Percentiles rank a stretch among this genome's conserved stretches.
Conservation (phyloP, 2,329 filamentous ascomycete genomes). For the Thielaviopsis populi region DNA sequence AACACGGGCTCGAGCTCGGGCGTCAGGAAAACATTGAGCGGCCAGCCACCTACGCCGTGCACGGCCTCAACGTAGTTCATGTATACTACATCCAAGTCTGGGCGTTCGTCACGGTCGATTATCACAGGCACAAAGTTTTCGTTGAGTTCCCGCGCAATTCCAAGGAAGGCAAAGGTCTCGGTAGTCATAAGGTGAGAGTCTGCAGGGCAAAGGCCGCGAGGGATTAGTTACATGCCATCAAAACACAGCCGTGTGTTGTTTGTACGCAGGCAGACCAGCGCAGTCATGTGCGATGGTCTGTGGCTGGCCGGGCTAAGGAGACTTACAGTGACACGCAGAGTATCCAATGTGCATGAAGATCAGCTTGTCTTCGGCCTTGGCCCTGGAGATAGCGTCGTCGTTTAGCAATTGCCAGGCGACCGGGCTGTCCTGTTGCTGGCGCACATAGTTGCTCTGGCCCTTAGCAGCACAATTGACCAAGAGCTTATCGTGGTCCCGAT, state of each 20-base stretch:
- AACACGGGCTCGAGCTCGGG: constrained; percentile 88
- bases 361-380: constrained; percentile 67
- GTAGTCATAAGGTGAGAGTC: constrained; percentile 83
- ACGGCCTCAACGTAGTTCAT: constrained; percentile 98
- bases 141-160: constrained; percentile 72
- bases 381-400: constrained; percentile 58
- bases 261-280: neutral
- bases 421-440: constrained; percentile 61
- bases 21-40: constrained; percentile 90
- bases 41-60: constrained; percentile 82
- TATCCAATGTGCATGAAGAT: constrained; percentile 94
- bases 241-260: neutral
- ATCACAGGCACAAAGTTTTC: constrained; percentile 79
- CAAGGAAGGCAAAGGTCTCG: constrained; percentile 74
- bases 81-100: constrained; percentile 88
- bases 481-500: constrained; percentile 1
- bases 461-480: constrained; percentile 24
- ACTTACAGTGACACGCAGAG: constrained; percentile 82
- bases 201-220: constrained; percentile 22
- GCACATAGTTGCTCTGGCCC: constrained; percentile 42
- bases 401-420: constrained; percentile 89
- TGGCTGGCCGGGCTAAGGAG: constrained; percentile 12
- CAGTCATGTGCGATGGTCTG: neutral
- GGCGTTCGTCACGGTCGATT: constrained; percentile 83
- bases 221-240: constrained; percentile 18